Conservation (phyloP, 108 stramenopile genomes). For the Fragilariopsis cylindrus region DNA sequence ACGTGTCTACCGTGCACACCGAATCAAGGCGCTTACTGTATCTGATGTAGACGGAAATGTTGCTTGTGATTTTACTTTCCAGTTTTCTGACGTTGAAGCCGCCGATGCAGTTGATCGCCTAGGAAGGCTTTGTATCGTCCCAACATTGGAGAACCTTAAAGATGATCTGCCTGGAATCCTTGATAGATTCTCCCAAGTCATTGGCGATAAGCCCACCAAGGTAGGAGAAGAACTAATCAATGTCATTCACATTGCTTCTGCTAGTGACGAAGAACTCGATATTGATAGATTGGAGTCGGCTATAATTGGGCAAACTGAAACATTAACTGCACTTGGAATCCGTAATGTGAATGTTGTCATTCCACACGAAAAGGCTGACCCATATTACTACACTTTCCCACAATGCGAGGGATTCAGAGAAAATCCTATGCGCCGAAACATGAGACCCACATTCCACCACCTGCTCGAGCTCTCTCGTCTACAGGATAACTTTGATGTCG, state of each 20-base stretch:
- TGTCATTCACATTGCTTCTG: constrained; percentile 81
- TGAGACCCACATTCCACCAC: constrained; percentile 97
- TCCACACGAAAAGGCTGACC: constrained; percentile 71
- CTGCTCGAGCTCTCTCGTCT: constrained; percentile 89
- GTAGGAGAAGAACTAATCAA: constrained; percentile 70
- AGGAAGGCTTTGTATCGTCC: constrained; percentile 66
- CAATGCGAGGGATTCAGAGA: constrained; percentile 77
- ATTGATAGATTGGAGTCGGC: constrained; percentile 53
- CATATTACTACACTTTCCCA: constrained; percentile 87
- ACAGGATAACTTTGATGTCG: constrained; percentile 78
- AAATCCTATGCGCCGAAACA: constrained; percentile 91
- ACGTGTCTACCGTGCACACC: constrained; percentile 95
- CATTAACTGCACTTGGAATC: constrained; percentile 73
- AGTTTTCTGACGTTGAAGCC: constrained; percentile 79
- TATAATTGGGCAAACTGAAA: constrained; percentile 49
- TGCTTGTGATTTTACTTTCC: constrained; percentile 84
- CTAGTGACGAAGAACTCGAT: constrained; percentile 31
- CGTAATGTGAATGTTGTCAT: constrained; percentile 83
- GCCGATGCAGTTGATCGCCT: constrained; percentile 67
- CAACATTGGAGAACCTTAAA: constrained; percentile 43
- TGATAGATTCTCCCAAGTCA: constrained; percentile 51
- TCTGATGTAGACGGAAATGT: constrained; percentile 67
- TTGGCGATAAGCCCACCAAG: constrained; percentile 53
- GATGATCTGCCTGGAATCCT: constrained; percentile 65
- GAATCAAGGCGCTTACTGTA: constrained; percentile 65